Base-by-base conservation (phyloP, 2,329 filamentous ascomycete species). In the Neopestalotiopsis sp. region DNA sequence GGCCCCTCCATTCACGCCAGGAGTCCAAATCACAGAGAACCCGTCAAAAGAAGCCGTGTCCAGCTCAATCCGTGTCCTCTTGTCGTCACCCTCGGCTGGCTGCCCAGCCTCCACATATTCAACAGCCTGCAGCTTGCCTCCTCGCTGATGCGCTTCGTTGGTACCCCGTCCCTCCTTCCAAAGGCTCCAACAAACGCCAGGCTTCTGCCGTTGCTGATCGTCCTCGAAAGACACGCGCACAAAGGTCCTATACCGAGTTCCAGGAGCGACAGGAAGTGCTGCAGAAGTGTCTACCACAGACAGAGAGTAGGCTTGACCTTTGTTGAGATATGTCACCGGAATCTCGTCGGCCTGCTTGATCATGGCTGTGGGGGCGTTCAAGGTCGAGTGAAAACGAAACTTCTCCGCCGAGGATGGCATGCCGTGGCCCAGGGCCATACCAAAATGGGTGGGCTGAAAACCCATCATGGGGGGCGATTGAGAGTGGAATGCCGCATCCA, bases 101-200 rank as follows among this genome's bases (percentile, higher is more conserved):
- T 90, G 88, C 6, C 84, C 84, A 1, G 86, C 84, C 72, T 91
- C 95, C 20, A 98, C 95, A 73, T 94, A 98, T 81, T 99, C 96
- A 32, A 99, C 95, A 1, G 96, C 96, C 77, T 98, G 93, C 12
- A 98, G 85, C 75, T 95, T 96, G 12, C 95, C 95, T 45, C 94
- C 95, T 74, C 95, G 88, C 78, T 98, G 94, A 76, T 98, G 95
- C 2, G 95, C 94, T 84, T 99, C 96, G 73, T 94, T 97, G 1
- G 92, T 94, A n/a, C 96, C 96, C 68, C 96, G 90, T 0, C 95
- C 95, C 81, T 98, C 96, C 78, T 98, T 98, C 96, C 94, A 97
- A 57, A 96, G 83, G 80, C 81, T 93, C 94, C 94, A 97, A 78
- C 94, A 97, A 13, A 91, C 87, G 20, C 90, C 90, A 1, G 94